Percentiles rank a stretch among this genome's conserved stretches.
Conservation (phyloP, 108 stramenopile species). For the Nitzschia putrida region DNA sequence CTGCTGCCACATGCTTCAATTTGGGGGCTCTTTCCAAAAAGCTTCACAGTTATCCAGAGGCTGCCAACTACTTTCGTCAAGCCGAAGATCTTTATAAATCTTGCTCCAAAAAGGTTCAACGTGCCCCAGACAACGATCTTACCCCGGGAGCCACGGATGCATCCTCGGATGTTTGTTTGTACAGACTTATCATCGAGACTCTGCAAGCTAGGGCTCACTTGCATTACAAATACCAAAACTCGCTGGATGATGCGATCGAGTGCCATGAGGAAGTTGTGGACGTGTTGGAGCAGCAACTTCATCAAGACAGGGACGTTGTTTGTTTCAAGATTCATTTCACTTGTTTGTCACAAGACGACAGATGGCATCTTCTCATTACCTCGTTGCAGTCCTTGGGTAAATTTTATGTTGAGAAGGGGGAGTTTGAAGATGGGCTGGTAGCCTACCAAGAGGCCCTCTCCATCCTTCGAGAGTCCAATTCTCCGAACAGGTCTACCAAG, state of each 20-base stretch:
- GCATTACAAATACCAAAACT: conserved; percentile 36
- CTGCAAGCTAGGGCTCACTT: conserved; percentile 43
- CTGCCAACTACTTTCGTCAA: conserved; percentile 34
- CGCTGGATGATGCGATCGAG: conserved; percentile 35
- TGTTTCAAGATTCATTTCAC: conserved; percentile 31
- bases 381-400: conserved; percentile 37
- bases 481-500: background rate
- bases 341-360: conserved; percentile 5
- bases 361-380: conserved; percentile 28
- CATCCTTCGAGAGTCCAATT: conserved; percentile 5
- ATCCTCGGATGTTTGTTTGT: conserved; percentile 29
- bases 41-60: conserved; percentile 22
- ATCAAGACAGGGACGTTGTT: conserved; percentile 11
- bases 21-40: conserved; percentile 44
- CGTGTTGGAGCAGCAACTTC: conserved; percentile 19
- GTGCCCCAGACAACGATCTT: background rate
- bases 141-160: background rate
- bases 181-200: conserved; percentile 43
- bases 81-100: conserved; percentile 31
- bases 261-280: conserved; percentile 44
- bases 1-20: conserved; percentile 44
- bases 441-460: conserved; percentile 35
- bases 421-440: conserved; percentile 38
- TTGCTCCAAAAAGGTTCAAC: conserved; percentile 10
- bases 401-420: conserved; percentile 43